These are phyloP conservation scores for Dioscorea alata DNA, from an alignment of 106 monocot genomes.

Conservation along the genomic window DNA sequence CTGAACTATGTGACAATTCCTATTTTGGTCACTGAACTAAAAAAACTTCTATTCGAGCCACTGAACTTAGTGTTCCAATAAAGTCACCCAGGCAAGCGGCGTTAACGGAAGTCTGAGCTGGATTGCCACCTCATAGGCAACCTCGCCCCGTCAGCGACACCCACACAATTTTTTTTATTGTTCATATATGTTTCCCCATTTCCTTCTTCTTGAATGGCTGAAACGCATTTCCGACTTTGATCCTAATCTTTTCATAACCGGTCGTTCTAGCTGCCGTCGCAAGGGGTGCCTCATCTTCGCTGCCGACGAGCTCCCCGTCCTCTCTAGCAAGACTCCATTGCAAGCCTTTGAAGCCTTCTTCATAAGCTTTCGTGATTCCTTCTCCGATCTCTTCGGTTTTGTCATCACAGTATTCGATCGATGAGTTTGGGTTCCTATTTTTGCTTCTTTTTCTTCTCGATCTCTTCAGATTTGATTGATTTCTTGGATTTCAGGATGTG, in stretches of 20 bases:
- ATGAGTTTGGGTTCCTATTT: no score
- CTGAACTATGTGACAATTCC: no score
- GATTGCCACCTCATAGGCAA: no score
- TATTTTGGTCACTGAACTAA: no score
- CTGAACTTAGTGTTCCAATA: no score
- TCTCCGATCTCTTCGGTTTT: conserved; percentile 47
- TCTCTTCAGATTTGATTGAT: background rate
- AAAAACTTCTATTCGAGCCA: no score
- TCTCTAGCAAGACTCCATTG: conserved; percentile 43
- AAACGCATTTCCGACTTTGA: conserved; percentile 22
- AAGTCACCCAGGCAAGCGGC: no score
- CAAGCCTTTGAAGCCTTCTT: conserved; percentile 39
- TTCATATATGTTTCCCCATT: conserved; percentile 10
- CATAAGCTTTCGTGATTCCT: conserved; percentile 33
- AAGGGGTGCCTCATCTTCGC: conserved; percentile 52
- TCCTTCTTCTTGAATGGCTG: conserved; percentile 49
- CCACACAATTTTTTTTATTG: no score
- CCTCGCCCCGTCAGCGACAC: no score
- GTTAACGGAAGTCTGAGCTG: no score
- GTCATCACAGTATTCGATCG: conserved; percentile 60
- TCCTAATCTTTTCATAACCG: conserved; percentile 58
- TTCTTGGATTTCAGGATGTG: conserved; percentile 33
- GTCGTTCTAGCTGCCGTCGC: conserved; percentile 26
- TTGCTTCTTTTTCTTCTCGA: background rate
- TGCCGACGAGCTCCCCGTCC: conserved; percentile 54